Evolutionary conservation across 1,284 basidiomycete genomes (phyloP), one percentile per base, ranked within the genome.

Genomic region (Peniophora sp.): DNA sequence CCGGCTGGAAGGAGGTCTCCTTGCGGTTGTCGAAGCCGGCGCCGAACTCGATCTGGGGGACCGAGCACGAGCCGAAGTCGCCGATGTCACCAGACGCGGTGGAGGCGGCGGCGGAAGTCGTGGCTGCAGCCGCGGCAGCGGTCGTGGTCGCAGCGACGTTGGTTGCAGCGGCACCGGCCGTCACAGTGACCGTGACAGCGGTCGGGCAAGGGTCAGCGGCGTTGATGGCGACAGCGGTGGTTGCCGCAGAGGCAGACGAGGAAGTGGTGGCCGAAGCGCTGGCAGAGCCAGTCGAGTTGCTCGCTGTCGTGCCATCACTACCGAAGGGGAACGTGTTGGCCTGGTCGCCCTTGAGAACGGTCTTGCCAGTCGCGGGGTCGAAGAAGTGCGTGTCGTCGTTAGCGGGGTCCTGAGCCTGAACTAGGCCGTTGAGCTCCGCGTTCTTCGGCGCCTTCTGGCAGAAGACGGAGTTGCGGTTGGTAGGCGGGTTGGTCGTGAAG

Each of bases 1-100:
- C 65, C 41, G 78, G 78, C 57, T 73, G 61, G 68, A 79, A 79
- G 55, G 65, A 68, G n/a, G 77, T 79, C 60, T 79, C 78, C 57
- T 66, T 72, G 53, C 78, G 67, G 50, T 63, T 63, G 55, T 78
- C 77, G 51, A 81, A 76, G 47, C 76, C 77, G 27, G 54, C 60
- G 37, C 60, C 78, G 61, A 81, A 81, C 53, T 73, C 64, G 54
- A 81, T 78, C 60, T 76, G 59, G 17, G 78, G 78, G 24, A 73
- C 63, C 20, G 70, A 57, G 64, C 77, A 80, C 36, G 56, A 66
- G 48, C 76, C 76, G 54, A 78, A 78, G 65, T 73, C 47, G 46
- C 62, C 62, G 35, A 63, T 58, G 22, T 51, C 57, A 24, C 51
- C 24, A 3, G 58, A 55, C 2, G 55, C 48, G 43, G 54, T 35